A percentile compares a stretch with the other conserved stretches of the same genome.
These are phyloP conservation scores for Neonothopanus nambi DNA, from an alignment of 1,284 basidiomycete species.

Conservation along the genomic window DNA sequence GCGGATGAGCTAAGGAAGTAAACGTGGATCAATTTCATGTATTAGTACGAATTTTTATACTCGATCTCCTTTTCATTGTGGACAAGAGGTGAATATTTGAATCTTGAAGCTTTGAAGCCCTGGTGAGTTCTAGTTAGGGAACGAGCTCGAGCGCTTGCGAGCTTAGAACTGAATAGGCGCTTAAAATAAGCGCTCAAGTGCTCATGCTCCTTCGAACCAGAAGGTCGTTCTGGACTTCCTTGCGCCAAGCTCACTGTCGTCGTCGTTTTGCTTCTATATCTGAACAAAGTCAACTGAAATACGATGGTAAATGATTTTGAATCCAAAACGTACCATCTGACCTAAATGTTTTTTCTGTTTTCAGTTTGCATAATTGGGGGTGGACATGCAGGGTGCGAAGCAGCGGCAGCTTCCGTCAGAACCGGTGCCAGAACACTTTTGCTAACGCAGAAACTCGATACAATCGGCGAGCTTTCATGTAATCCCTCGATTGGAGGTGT, in stretches of 20 bases:
- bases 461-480: conserved; percentile 87
- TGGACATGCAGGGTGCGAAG: conserved; percentile 90
- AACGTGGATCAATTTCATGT: no score
- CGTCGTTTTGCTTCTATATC: neutral
- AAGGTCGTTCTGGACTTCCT: conserved; percentile 1
- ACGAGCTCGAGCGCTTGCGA: no score
- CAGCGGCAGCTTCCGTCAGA: conserved; percentile 82
- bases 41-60: no score
- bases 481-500: conserved; percentile 90
- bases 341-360: neutral
- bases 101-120: no score
- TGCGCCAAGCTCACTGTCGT: neutral
- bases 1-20: no score
- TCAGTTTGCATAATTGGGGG: conserved; percentile 87
- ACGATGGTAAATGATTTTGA: conserved; percentile 1
- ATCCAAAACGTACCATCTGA: no score
- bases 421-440: conserved; percentile 80
- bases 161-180: no score
- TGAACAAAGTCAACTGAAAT: neutral
- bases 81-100: no score
- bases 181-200: no score
- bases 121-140: no score
- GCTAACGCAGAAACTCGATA: conserved; percentile 78
- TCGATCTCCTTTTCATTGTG: no score
- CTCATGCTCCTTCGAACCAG: neutral